Evolutionary conservation across 805 yeast genomes (phyloP), one percentile per base, ranked within the genome.

Genomic region (Wickerhamiella dianesei): DNA sequence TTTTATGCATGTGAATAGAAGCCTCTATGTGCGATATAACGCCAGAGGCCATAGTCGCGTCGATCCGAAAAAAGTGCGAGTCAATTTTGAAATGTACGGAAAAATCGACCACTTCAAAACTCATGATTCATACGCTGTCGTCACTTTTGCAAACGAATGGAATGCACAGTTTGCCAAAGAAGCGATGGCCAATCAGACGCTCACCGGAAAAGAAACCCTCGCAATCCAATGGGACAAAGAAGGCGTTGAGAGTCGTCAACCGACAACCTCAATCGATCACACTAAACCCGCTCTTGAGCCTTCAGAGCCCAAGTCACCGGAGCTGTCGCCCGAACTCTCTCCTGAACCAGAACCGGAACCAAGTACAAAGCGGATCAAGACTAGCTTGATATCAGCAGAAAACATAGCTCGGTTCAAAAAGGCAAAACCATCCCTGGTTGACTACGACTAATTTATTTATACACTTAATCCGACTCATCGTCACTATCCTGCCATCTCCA

Each of bases 101-200:
- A 73, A 74, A 6, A 70, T 89, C 13, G 87, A 76, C 41, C 21
- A 22, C 16, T 5, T 20, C 14, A 39, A 71, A 78, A 47, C 71
- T 83, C 21, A 70, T 80, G 51, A 79, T 79, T 14, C 64, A 84
- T 13, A 71, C 57, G 95, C 88, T 0, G 88, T 89, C 65, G 75
- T 92, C 4, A 80, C 82, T 0, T 89, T 67, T 58, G 70, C 69
- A 48, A 61, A 70, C 35, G 95, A 85, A 56, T 61, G 72, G 18
- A 79, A 74, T 58, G 96, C 96, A 0, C 96, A 89, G 61, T 92
- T 89, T 69, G 95, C 96, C 0, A 84, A 85, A 57, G 97, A 89
- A 62, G 95, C 95, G 1, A 85, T 89, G 95, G 75, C 80, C 37
- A 79, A 80, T 40, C 97, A 89, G 61, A 72, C 82, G 6, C 60